A percentile compares a stretch with the other conserved stretches of the same genome.
These are phyloP conservation scores for Auricularia sp. DNA, from an alignment of 768 basidiomycete genomes.

Conservation along the genomic window DNA sequence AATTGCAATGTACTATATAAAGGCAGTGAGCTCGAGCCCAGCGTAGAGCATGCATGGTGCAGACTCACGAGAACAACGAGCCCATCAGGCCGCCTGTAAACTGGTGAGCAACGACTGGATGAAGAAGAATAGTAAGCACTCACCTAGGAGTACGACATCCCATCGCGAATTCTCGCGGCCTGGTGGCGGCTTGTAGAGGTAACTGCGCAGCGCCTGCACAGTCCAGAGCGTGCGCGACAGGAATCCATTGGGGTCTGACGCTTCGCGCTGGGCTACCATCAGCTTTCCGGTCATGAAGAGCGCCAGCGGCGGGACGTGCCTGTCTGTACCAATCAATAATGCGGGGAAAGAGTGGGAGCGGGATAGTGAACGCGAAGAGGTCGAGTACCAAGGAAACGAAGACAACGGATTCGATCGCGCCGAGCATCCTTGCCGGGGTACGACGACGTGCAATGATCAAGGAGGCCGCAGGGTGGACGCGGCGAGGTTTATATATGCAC, in stretches of 20 bases:
- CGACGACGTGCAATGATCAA: background rate
- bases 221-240: slow-evolving; percentile 58
- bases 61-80: slow-evolving; percentile 77
- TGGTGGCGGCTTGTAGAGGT: slow-evolving; percentile 45
- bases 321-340: slow-evolving; percentile 86
- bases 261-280: slow-evolving; percentile 46
- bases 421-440: slow-evolving; percentile 30
- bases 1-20: slow-evolving; percentile 66
- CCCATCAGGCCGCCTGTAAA: slow-evolving; percentile 76
- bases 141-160: slow-evolving; percentile 91
- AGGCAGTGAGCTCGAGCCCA: background rate
- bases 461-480: background rate
- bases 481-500: background rate
- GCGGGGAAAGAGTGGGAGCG: slow-evolving; percentile 96
- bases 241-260: slow-evolving; percentile 57
- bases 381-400: slow-evolving; percentile 88
- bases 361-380: slow-evolving; percentile 85
- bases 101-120: background rate
- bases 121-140: background rate
- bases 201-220: slow-evolving; percentile 55
- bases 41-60: slow-evolving; percentile 8
- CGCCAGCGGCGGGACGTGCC: slow-evolving; percentile 30
- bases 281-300: background rate
- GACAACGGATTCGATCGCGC: slow-evolving; percentile 66
- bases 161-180: slow-evolving; percentile 52